Evolutionary conservation across 208 protist genomes (phyloP).

Genomic region (Crithidia thermophila): DNA sequence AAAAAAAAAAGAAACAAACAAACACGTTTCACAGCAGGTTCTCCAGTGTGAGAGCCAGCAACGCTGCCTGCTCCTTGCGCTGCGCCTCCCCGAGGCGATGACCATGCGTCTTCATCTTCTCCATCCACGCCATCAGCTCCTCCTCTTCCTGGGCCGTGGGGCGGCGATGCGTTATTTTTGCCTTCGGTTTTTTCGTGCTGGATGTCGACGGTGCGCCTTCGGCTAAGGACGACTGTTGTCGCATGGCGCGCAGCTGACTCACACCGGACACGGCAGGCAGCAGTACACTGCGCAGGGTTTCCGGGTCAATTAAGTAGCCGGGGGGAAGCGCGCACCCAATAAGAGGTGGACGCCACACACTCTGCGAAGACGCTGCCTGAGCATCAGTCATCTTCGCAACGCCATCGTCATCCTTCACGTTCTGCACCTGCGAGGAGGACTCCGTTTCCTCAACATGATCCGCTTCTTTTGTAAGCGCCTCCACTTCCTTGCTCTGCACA

Average conservation of each 20-base stretch:
- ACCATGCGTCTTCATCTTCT: conserved; percentile 69
- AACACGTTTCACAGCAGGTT: conserved; percentile 24
- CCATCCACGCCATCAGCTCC: conserved; percentile 61
- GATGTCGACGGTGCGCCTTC: not conserved
- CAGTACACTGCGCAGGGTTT: conserved; percentile 46
- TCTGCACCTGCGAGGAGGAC: not conserved
- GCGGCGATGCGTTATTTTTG: too few species aligned
- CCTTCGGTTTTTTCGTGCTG: not conserved
- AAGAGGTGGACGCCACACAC: not conserved
- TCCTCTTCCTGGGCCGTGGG: not conserved
- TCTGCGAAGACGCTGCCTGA: conserved; percentile 1
- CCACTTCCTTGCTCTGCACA: not conserved
- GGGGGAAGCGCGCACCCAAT: conserved; percentile 53
- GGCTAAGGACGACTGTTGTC: too few species aligned
- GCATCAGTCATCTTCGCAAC: not conserved
- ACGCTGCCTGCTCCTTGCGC: conserved; percentile 57
- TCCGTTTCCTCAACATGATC: not conserved
- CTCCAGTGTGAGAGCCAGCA: conserved; percentile 53
- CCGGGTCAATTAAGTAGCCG: conserved; percentile 60
- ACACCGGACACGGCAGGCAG: conserved; percentile 31
- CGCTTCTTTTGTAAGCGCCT: too few species aligned
- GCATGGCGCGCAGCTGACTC: not conserved
- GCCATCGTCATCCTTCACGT: not conserved
- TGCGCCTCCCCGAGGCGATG: conserved; percentile 32
- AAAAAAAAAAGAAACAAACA: too few species aligned